Evolutionary conservation across 2,329 filamentous ascomycete species (phyloP).

Genomic region (Intubia oerlemansii): DNA sequence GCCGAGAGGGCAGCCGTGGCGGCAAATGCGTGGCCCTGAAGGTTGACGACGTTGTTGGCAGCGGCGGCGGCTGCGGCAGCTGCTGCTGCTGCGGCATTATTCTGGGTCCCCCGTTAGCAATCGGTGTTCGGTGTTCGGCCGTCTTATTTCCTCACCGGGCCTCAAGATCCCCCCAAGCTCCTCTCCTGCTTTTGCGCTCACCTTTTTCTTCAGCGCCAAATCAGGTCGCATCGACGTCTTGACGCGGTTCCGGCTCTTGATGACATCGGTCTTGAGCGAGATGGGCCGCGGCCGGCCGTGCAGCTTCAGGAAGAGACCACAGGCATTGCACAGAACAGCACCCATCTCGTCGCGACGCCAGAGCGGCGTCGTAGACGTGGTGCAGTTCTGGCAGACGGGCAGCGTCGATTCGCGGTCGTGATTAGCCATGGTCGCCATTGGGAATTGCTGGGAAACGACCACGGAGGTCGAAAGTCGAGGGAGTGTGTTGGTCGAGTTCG

Average conservation of each 20-base stretch:
- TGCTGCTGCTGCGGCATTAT: slow-evolving; percentile 5
- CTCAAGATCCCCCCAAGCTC: too few species aligned
- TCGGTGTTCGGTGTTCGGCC: too few species aligned
- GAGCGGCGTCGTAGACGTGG: slow-evolving; percentile 82
- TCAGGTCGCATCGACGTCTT: slow-evolving; percentile 60
- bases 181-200: too few species aligned
- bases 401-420: slow-evolving; percentile 43
- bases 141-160: too few species aligned
- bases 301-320: slow-evolving; percentile 90
- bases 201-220: slow-evolving; percentile 67
- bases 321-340: slow-evolving; percentile 93
- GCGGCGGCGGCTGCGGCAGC: slow-evolving; percentile 6
- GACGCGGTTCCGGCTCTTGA: slow-evolving; percentile 96
- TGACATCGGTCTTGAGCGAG: slow-evolving; percentile 95
- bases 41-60: slow-evolving; percentile 35
- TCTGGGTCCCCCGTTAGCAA: too few species aligned
- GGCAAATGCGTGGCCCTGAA: slow-evolving; percentile 25
- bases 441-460: too few species aligned
- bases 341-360: slow-evolving; percentile 96
- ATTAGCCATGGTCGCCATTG: slow-evolving; percentile 30
- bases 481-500: neutral
- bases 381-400: slow-evolving; percentile 93
- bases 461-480: neutral
- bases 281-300: slow-evolving; percentile 86
- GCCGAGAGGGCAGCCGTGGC: slow-evolving; percentile 29